Percentiles rank a stretch among this genome's conserved stretches.
phyloP scores from a whole-genome alignment of 2,329 filamentous ascomycete genomes.

The Kalaharituber pfeilii region DNA sequence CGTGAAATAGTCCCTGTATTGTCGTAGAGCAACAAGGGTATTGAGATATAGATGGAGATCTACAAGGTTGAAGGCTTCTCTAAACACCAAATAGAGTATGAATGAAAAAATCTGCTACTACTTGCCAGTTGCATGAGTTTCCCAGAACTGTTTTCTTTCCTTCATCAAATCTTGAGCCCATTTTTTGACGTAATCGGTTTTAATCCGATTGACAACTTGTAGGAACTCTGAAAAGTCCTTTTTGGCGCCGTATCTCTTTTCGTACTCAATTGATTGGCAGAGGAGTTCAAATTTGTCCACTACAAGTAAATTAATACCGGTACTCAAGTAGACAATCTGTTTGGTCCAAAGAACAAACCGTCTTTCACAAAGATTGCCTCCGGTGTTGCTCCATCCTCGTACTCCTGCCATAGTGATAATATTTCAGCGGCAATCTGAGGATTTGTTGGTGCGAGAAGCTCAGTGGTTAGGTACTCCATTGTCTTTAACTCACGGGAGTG shows the following conservation, averaged over 20 bases:
- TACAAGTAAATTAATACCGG: slow-evolving; percentile 6
- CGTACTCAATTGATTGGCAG: slow-evolving; percentile 92
- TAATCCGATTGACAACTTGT: slow-evolving; percentile 56
- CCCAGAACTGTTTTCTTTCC: slow-evolving; percentile 43
- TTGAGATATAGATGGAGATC: too few relatives aligned
- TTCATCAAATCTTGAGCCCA: slow-evolving; percentile 63
- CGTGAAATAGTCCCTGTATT: too few relatives aligned
- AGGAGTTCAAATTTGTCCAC: slow-evolving; percentile 93
- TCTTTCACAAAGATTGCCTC: slow-evolving; percentile 90
- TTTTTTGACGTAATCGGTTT: slow-evolving; percentile 55
- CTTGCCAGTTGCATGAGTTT: too few relatives aligned
- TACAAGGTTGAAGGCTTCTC: too few relatives aligned
- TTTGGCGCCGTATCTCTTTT: slow-evolving; percentile 47
- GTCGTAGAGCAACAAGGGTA: too few relatives aligned
- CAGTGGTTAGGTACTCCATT: slow-evolving; percentile 74
- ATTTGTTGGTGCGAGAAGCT: slow-evolving; percentile 36
- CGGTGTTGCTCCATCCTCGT: slow-evolving; percentile 68
- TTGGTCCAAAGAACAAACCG: slow-evolving; percentile 20
- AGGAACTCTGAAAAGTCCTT: slow-evolving; percentile 75
- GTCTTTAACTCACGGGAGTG: slow-evolving; percentile 67
- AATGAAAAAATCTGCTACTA: too few relatives aligned
- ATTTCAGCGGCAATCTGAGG: slow-evolving; percentile 52
- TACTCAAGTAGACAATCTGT: too few relatives aligned
- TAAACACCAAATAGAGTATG: too few relatives aligned
- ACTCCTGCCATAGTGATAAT: slow-evolving; percentile 76